Base-by-base conservation (phyloP, 768 basidiomycete species). In the Tylopilus sp. region DNA sequence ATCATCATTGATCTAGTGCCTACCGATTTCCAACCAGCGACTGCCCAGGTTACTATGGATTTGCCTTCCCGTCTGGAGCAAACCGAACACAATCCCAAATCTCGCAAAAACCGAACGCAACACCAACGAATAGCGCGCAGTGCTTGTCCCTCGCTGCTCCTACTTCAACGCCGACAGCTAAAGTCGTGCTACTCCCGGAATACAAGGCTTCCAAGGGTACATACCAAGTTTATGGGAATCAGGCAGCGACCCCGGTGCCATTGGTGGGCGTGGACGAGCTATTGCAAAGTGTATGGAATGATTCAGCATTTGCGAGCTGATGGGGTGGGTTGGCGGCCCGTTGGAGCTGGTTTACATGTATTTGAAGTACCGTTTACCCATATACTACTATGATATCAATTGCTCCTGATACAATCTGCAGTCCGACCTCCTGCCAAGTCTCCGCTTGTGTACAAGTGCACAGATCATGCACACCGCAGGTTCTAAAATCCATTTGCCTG, bases 21-120 rank as follows among this genome's bases (percentile, higher is more conserved):
- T 70, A 68, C 48, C 66, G 68, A 25, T 69, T 68, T 47, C 67
- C 64, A 6, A 68, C 62, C 4, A 64, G 40, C 4, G 30, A 44
- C 28, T 70, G 67, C 40, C 67, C 67, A 3, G 67, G 58, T 6
- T 66, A 66, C 39, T 68, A 69, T 13, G 67, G 67, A 26, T 68
- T 68, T 25, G 67, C 68, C 6, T 68, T 69, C 33, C 64, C 58
- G 2, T 44, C 58, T 3, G 64, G 64, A 0, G 51, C 68, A 0
- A 68, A 66, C 28, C 56, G 66, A 33, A 67, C 67, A 12, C 54
- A 50, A 3, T 28, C 55, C 5, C 64, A 69, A 33, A 62, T 68
- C n/a, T 56, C 56, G 20, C 68, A 68, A 40, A 66, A 28, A 15
- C 68, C 68, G 4, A 50, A 38, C 36, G 45, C 66, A 12, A 69